Base-by-base conservation (phyloP, 2,329 filamentous ascomycete species). In the Fusarium staphyleae region DNA sequence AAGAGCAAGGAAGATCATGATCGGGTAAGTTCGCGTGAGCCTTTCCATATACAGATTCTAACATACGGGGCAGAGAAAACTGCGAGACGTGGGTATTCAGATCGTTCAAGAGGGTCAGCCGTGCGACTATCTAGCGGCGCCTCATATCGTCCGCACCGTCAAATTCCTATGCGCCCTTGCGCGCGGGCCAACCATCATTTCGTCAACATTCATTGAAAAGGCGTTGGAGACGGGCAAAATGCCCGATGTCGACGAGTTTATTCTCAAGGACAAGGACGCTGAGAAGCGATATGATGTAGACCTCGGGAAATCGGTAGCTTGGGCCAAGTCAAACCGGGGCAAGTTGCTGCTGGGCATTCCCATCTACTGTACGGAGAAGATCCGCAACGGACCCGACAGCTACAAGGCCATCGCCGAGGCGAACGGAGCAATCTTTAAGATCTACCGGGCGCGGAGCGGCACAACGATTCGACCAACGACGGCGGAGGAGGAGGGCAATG, bases 101-200 rank as follows among this genome's bases (percentile, higher is more conserved):
- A 84, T 96, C 16, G 88, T 91, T 4, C 82, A 88, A 64, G 90
- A 96, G 68, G 86, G 86, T 19, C 83, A 84, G 40, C 82, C 85
- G 36, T 95, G 91, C 70, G 90, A 93, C 66, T 90, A 96, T 70
- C 83, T 99, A 10, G 92, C 91, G 28, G 93, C 93, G 3, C 95
- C 93, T 1, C 84, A 86, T 34, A 86, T 98, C 56, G 85, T 97
- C 28, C 88, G 95, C 30, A 99, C 95, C 0, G 87, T 91, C 70
- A 99, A 99, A 70, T 99, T 99, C 70, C 87, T 98, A 42, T 89
- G 88, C 56, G 91, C 92, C 11, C 77, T 99, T 22, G 92, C 95
- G 14, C 87, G 86, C 53, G 92, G 90, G 0, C 91, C 92, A 0
- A 81, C 84, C 1, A 84, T 98, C 35, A 82, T 98, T 47, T 87